A percentile compares a stretch with the other conserved stretches of the same genome.
These are phyloP conservation scores for Primulina huaijiensis DNA, from an alignment of 257 asterid genomes.

Conservation along the genomic window DNA sequence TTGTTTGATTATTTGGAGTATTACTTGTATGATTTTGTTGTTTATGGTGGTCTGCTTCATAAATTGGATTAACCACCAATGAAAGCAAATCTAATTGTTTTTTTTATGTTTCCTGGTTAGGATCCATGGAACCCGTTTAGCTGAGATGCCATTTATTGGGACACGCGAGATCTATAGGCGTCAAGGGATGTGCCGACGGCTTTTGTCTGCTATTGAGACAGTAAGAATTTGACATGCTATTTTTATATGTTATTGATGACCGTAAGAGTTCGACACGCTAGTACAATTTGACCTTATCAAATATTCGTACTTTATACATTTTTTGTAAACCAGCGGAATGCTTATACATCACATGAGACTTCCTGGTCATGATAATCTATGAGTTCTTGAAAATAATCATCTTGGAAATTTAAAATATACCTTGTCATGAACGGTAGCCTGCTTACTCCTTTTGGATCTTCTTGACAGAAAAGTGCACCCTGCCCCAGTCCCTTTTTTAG, in stretches of 20 bases:
- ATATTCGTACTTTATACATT: conserved; percentile 12
- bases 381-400: conserved; percentile 1
- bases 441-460: conserved; percentile 1
- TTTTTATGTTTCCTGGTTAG: conserved; percentile 35
- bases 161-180: conserved; percentile 88
- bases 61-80: conserved; percentile 1
- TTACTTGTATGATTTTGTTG: not conserved
- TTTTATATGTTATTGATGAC: conserved; percentile 70
- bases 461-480: conserved; percentile 5
- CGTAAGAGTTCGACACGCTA: conserved; percentile 34
- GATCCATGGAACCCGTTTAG: conserved; percentile 82
- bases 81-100: conserved; percentile 22
- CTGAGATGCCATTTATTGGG: conserved; percentile 98
- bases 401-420: not conserved
- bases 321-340: conserved; percentile 14
- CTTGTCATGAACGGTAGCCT: not conserved
- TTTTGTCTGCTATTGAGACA: conserved; percentile 73
- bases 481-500: not conserved
- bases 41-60: conserved; percentile 6
- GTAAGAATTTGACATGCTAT: conserved; percentile 38
- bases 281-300: conserved; percentile 13
- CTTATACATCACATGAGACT: conserved; percentile 1
- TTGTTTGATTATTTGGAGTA: conserved; percentile 2
- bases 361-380: conserved; percentile 17
- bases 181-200: conserved; percentile 98